A percentile compares a stretch with the other conserved stretches of the same genome.
Evolutionary conservation across 2,329 filamentous ascomycete genomes (phyloP).

Genomic region (Cryphonectria japonica): DNA sequence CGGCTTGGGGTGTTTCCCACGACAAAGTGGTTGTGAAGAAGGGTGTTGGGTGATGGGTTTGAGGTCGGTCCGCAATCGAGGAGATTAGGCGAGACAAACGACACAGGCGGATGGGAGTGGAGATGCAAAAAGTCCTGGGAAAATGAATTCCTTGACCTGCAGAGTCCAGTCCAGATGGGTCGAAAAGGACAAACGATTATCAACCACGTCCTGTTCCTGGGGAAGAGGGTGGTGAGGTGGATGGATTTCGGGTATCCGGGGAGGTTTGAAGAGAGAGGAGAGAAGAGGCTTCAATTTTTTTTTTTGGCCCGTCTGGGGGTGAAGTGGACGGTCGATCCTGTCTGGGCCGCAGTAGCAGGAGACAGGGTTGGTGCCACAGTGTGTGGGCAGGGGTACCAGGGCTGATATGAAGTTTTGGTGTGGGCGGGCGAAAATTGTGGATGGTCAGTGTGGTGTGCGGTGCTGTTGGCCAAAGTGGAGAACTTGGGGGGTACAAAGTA

Average conservation of each 20-base stretch:
- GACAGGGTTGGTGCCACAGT: conserved; percentile 23
- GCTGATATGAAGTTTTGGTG: conserved; percentile 6
- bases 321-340: conserved; percentile 22
- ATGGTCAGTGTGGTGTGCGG: background rate
- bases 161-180: conserved; percentile 26
- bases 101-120: conserved; percentile 25
- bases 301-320: conserved; percentile 20
- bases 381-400: conserved; percentile 11
- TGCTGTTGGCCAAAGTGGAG: background rate
- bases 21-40: conserved; percentile 16
- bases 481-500: background rate
- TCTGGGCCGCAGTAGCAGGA: conserved; percentile 18
- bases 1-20: conserved; percentile 20
- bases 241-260: conserved; percentile 29
- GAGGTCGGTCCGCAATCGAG: conserved; percentile 24
- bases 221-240: conserved; percentile 28
- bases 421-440: conserved; percentile 1
- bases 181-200: conserved; percentile 22
- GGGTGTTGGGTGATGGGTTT: conserved; percentile 14
- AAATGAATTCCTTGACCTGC: conserved; percentile 26
- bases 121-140: conserved; percentile 21
- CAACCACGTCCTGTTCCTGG: conserved; percentile 28
- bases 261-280: conserved; percentile 20
- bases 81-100: conserved; percentile 13
- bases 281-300: conserved; percentile 29